Percentiles rank a stretch among this genome's conserved stretches.
These are phyloP conservation scores for Rhytidiadelphus loreus DNA, from an alignment of 225 moss, liverwort and hornwort species.

Conservation along the genomic window DNA sequence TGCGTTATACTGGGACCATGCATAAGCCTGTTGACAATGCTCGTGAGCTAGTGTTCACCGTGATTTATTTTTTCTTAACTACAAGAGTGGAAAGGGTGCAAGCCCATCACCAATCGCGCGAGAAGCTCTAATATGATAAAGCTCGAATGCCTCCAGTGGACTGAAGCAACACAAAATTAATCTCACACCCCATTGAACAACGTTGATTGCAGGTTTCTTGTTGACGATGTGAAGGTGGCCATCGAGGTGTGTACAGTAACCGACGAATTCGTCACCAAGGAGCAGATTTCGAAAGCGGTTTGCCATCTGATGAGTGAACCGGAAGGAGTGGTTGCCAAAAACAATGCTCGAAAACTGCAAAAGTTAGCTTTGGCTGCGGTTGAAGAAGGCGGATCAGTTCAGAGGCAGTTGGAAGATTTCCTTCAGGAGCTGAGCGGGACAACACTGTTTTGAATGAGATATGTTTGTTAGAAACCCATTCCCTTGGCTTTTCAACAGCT, in stretches of 20 bases:
- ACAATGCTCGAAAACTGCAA: neutral
- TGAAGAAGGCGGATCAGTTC: slow-evolving; percentile 6
- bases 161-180: neutral
- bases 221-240: slow-evolving; percentile 5
- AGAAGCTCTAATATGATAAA: neutral
- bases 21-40: neutral
- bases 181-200: neutral
- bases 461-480: neutral
- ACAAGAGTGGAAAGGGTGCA: neutral
- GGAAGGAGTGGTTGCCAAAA: neutral
- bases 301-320: neutral
- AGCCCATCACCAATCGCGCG: neutral
- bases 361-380: slow-evolving; percentile 1
- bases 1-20: neutral
- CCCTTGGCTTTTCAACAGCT: too few species aligned
- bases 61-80: neutral
- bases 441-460: neutral
- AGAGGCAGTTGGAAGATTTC: neutral
- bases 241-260: neutral
- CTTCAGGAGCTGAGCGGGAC: neutral
- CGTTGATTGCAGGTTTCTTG: neutral
- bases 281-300: neutral
- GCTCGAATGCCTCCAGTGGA: neutral
- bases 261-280: neutral
- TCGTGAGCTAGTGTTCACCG: neutral